These are phyloP conservation scores for Sporisorium iseilematis-ciliati DNA, from an alignment of 1,284 basidiomycete genomes.

Conservation along the genomic window DNA sequence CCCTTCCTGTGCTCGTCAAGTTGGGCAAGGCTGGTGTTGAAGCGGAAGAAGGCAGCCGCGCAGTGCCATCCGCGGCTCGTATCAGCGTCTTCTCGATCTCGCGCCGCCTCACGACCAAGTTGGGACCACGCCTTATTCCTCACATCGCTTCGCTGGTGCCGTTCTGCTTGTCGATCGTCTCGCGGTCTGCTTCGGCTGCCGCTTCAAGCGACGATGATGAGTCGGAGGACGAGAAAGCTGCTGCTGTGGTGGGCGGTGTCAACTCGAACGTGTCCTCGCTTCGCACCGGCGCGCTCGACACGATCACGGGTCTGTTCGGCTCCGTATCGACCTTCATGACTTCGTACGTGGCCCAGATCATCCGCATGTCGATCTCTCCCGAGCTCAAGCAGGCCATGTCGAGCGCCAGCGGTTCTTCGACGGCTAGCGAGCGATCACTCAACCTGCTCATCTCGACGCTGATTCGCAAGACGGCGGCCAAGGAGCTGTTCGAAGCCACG, in stretches of 20 bases:
- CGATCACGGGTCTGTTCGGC: slow-evolving; percentile 56
- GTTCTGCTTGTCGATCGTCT: slow-evolving; percentile 35
- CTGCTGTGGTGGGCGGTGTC: slow-evolving; percentile 6
- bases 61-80: slow-evolving; percentile 28
- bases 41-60: slow-evolving; percentile 16
- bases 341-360: slow-evolving; percentile 39
- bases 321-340: slow-evolving; percentile 67
- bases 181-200: slow-evolving; percentile 10
- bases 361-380: slow-evolving; percentile 47
- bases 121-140: slow-evolving; percentile 66
- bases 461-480: slow-evolving; percentile 40
- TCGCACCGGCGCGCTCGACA: slow-evolving; percentile 53
- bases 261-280: slow-evolving; percentile 41
- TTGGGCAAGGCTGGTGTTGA: slow-evolving; percentile 41
- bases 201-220: slow-evolving; percentile 7
- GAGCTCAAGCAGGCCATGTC: slow-evolving; percentile 41
- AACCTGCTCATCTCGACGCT: slow-evolving; percentile 38
- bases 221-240: slow-evolving; percentile 10
- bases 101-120: slow-evolving; percentile 45
- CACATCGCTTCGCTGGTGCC: slow-evolving; percentile 59
- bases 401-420: slow-evolving; percentile 41
- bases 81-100: slow-evolving; percentile 55
- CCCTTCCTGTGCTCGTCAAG: slow-evolving; percentile 49
- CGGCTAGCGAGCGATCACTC: slow-evolving; percentile 44
- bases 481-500: slow-evolving; percentile 48